Evolutionary conservation across 148 eudicot genomes (phyloP).

Genomic region (Camellia japonica): DNA sequence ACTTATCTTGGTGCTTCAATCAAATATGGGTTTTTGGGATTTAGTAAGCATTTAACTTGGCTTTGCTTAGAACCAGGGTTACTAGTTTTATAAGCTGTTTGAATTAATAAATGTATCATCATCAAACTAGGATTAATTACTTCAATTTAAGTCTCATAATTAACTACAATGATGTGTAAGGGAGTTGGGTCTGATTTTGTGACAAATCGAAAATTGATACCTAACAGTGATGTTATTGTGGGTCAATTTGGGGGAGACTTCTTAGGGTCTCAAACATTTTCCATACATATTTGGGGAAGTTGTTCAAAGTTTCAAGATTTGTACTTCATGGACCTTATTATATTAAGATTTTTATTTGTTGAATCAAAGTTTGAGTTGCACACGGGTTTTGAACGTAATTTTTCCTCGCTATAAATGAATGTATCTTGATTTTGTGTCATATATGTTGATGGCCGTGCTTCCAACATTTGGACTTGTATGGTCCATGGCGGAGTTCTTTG

Average conservation of each 20-base stretch:
- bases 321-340: not conserved
- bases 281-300: not conserved
- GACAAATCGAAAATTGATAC: too few species aligned
- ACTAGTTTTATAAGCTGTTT: not conserved
- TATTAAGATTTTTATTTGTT: not conserved
- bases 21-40: not conserved
- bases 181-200: too few species aligned
- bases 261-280: not conserved
- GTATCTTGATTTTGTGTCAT: not conserved
- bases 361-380: not conserved
- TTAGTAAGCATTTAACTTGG: not conserved
- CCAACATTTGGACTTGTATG: not conserved
- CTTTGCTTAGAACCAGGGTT: not conserved
- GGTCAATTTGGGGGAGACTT: not conserved
- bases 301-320: not conserved
- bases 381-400: not conserved
- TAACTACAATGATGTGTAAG: too few species aligned
- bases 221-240: too few species aligned
- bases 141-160: too few species aligned
- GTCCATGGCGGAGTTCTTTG: not conserved
- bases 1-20: not conserved
- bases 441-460: not conserved
- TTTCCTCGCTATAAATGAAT: not conserved
- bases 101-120: not conserved
- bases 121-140: too few species aligned